Evolutionary conservation across 2,329 filamentous ascomycete species (phyloP), one percentile per base, ranked within the genome.

Genomic region (Tolypocladium sp.): DNA sequence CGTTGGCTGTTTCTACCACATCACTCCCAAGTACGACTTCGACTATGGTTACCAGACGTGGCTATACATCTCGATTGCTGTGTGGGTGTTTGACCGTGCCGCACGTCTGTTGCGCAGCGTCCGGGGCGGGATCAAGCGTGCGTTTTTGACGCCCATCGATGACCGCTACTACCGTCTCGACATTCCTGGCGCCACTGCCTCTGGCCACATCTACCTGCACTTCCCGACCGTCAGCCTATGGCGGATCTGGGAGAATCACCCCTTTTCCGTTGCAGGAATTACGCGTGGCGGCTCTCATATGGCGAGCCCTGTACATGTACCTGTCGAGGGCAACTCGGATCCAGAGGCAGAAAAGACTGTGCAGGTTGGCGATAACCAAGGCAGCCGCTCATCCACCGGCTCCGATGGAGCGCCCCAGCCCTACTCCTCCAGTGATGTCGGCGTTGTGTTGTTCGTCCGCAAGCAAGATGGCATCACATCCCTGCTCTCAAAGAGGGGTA

Each of bases 41-140:
- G 68, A 74, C 51, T 79, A 75, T 70, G 78, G 77, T 2, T 76
- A 82, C 61, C 77, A 70, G 61, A 66, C 61, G 17, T 71, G 66
- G 67, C 54, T 71, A 8, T 64, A 64, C 54, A 63, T 69, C 44
- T 57, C 68, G 41, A 57, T 65, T 9, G 65, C 62, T 20, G 54
- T 70, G 20, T 70, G 67, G 69, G 63, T 58, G 4, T 67, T 67
- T 27, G 69, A 70, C 41, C 59, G 66, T n/a, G 54, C 64, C 1
- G 25, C 64, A 1, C 62, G 68, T 1, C 52, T 64, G 1, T 17
- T 56, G 13, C 63, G 65, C 1, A 35, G 65, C 10, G 53, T 60
- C 4, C 54, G 60, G 25, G 52, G 61, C 40, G 68, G 68, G 10
- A 49, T 66, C 41, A 60, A 61, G 27, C 61, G 58, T 3, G 67